phyloP scores from a whole-genome alignment of 2,329 filamentous ascomycete genomes.

The Hypoxylon sp. region DNA sequence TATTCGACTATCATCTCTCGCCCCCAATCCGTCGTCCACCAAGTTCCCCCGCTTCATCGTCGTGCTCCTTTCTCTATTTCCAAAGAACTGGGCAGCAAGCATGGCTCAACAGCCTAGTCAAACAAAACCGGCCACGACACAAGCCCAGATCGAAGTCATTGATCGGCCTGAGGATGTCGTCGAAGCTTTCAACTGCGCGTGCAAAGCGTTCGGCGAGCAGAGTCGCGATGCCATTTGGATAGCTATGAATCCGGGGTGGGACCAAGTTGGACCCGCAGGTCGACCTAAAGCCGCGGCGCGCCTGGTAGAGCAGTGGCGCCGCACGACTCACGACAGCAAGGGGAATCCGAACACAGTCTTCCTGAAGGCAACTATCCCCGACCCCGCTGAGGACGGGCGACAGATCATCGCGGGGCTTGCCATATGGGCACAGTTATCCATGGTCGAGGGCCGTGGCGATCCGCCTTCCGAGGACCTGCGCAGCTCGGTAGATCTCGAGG shows the following conservation, averaged over 20 bases:
- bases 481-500: conserved; percentile 45
- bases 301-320: conserved; percentile 53
- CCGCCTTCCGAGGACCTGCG: conserved; percentile 46
- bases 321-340: conserved; percentile 50
- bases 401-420: conserved; percentile 59
- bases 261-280: conserved; percentile 54
- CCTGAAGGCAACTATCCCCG: conserved; percentile 60
- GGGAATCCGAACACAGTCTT: conserved; percentile 60
- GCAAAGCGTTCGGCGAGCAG: conserved; percentile 59
- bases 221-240: conserved; percentile 60
- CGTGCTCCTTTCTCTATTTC: neutral
- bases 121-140: conserved; percentile 4
- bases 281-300: conserved; percentile 47
- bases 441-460: conserved; percentile 58
- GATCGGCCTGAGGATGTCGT: conserved; percentile 34
- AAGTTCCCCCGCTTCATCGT: conserved; percentile 12
- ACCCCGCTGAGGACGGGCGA: conserved; percentile 38
- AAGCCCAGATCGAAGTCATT: conserved; percentile 38
- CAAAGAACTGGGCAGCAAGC: neutral
- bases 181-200: conserved; percentile 43
- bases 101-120: conserved; percentile 5
- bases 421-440: conserved; percentile 62
- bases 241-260: conserved; percentile 62
- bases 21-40: neutral
- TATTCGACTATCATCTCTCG: neutral